Base-by-base conservation (phyloP, 2,329 filamentous ascomycete genomes). In the Conoideocrella luteorostrata region DNA sequence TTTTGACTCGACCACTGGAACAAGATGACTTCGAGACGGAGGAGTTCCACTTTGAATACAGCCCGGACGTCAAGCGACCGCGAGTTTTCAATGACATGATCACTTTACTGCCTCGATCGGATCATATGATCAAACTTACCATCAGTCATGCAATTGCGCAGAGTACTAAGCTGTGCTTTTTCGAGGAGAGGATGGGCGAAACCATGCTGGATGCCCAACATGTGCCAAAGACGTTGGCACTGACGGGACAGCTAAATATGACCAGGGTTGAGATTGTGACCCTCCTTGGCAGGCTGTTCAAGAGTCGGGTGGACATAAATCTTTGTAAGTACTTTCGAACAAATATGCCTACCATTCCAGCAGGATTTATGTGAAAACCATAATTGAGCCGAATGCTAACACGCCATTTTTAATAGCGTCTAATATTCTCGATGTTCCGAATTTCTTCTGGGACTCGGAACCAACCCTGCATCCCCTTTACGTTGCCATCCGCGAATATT, bases 81-180 rank as follows among this genome's bases (percentile, higher is more conserved):
- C 80, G 93, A 45, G 86, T 98, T 23, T 98, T 94, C 70, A 97
- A 98, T 66, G 93, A 98, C 64, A 98, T 98, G 93, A 97, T 98
- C 56, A 98, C 93, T 1, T 71, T 98, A 35, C 77, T 94, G 50
- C 94, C 88, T 47, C 84, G 88, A 30, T 79, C 75, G 22, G 93
- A 98, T 67, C 93, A 98, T 67, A 97, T 98, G 91, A 95, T 97
- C 61, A 97, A 97, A 67, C 75, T 98, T 13, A 89, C 91, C 26
- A 98, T 98, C 70, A 94, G 87, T 62, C 93, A 98, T 61, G 93
- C 90, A 29, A 96, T 98, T 54, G 89, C 89, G 1, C 93, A 98
- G 65, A 96, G 90, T 63, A 98, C 93, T 0, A 97, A 96, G 64
- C 71, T 98, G 32, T 93, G 86, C 59, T 88, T 93, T 62, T 98